phyloP scores from a whole-genome alignment of 352 stramenopile genomes.

The Peronospora farinosa region DNA sequence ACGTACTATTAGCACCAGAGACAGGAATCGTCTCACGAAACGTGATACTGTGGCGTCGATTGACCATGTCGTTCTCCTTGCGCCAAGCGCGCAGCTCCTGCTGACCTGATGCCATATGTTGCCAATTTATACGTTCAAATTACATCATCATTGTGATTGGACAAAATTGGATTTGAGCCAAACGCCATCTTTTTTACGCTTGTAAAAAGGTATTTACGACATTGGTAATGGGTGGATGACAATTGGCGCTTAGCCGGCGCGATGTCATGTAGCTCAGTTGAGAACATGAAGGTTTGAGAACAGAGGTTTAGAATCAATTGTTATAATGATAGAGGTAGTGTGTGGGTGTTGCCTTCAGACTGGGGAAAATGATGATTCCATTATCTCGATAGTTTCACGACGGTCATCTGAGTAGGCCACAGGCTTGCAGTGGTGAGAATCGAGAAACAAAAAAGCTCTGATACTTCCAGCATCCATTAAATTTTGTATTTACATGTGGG shows the following conservation, averaged over 20 bases:
- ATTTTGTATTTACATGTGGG: conserved; percentile 3
- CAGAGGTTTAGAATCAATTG: not conserved
- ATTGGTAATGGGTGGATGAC: conserved; percentile 7
- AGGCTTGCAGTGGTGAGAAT: conserved; percentile 71
- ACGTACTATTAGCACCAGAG: conserved; percentile 17
- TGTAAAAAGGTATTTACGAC: conserved; percentile 13
- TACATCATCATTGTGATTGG: conserved; percentile 6
- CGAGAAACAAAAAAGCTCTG: conserved; percentile 83
- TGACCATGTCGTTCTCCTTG: conserved; percentile 28
- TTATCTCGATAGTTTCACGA: conserved; percentile 87
- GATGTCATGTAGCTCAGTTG: not conserved
- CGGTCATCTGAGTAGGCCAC: conserved; percentile 80
- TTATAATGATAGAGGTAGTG: not conserved
- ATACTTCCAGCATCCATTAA: conserved; percentile 42
- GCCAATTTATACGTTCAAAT: not conserved
- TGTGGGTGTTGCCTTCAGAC: conserved; percentile 13
- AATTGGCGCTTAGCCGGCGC: not conserved
- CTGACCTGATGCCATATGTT: conserved; percentile 11
- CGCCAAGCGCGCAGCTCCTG: conserved; percentile 5
- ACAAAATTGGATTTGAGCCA: not conserved
- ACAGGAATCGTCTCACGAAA: conserved; percentile 22
- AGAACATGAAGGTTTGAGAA: not conserved
- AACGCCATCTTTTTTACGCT: conserved; percentile 16
- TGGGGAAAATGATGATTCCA: conserved; percentile 80
- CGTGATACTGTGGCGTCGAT: conserved; percentile 11